Conservation (phyloP, 2,329 filamentous ascomycete genomes). For the Aureobasidium sp. region DNA sequence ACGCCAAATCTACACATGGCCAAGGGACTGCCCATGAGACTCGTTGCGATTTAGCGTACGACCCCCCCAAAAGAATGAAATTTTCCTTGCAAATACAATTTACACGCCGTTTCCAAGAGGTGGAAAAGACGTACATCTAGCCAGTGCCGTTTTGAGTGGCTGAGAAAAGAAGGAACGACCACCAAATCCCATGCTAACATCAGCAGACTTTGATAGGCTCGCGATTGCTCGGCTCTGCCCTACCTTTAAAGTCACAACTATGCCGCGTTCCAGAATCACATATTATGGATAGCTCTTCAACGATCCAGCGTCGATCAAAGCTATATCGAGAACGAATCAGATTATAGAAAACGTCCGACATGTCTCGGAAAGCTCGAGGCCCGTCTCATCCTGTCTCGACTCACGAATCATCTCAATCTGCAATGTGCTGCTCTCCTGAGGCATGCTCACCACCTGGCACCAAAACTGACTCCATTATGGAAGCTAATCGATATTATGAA, state of each 20-base stretch:
- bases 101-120: not conserved
- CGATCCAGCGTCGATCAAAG: not conserved
- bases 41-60: conserved; percentile 12
- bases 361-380: not conserved
- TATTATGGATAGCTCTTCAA: not conserved
- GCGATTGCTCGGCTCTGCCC: not conserved
- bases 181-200: not conserved
- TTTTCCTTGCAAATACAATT: not conserved
- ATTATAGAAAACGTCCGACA: not conserved
- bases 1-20: conserved; percentile 6
- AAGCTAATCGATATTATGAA: too few species aligned
- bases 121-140: not conserved
- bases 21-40: not conserved
- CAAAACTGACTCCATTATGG: too few species aligned
- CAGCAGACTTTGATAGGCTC: not conserved
- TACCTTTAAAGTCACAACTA: not conserved
- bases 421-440: not conserved
- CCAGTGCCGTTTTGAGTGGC: not conserved
- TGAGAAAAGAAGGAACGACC: not conserved
- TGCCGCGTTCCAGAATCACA: too few species aligned
- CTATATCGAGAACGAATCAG: not conserved
- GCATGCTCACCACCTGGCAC: not conserved
- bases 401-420: too few species aligned
- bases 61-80: conserved; percentile 12
- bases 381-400: not conserved